phyloP scores from a whole-genome alignment of 1,284 basidiomycete genomes.

The Ceraceosorus guamensis region DNA sequence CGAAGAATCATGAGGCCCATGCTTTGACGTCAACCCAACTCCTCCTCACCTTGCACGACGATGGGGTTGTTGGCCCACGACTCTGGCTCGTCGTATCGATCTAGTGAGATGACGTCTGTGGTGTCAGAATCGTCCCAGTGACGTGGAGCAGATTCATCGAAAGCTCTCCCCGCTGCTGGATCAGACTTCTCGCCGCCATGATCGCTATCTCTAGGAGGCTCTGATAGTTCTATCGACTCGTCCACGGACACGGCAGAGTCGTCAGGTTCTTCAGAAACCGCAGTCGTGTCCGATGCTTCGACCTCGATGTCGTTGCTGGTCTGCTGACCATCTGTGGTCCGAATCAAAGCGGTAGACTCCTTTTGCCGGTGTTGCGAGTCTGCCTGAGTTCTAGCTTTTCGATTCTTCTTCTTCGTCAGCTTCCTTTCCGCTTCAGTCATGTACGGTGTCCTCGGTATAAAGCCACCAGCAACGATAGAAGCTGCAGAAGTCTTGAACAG shows the following conservation, averaged over 20 bases:
- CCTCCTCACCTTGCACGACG: background rate
- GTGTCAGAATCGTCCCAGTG: too few species aligned
- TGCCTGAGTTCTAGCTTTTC: background rate
- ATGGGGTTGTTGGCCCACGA: background rate
- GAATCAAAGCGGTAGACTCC: too few species aligned
- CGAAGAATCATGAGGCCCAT: too few species aligned
- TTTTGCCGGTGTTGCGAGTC: background rate
- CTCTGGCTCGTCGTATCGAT: background rate
- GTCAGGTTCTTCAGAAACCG: background rate
- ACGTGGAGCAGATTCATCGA: too few species aligned
- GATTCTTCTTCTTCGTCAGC: background rate
- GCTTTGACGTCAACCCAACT: background rate
- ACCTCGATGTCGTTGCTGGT: too few species aligned
- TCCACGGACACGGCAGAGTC: background rate
- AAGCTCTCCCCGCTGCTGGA: too few species aligned
- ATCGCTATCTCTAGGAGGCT: background rate
- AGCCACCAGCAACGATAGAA: background rate
- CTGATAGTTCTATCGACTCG: background rate
- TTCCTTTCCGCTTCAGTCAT: background rate
- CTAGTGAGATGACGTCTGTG: background rate
- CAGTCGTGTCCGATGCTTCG: background rate
- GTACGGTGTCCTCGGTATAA: background rate
- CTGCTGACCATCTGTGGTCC: too few species aligned
- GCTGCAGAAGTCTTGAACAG: background rate
- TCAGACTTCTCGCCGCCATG: too few species aligned